Evolutionary conservation across 2,329 filamentous ascomycete genomes (phyloP).

Genomic region (Capronia americana): DNA sequence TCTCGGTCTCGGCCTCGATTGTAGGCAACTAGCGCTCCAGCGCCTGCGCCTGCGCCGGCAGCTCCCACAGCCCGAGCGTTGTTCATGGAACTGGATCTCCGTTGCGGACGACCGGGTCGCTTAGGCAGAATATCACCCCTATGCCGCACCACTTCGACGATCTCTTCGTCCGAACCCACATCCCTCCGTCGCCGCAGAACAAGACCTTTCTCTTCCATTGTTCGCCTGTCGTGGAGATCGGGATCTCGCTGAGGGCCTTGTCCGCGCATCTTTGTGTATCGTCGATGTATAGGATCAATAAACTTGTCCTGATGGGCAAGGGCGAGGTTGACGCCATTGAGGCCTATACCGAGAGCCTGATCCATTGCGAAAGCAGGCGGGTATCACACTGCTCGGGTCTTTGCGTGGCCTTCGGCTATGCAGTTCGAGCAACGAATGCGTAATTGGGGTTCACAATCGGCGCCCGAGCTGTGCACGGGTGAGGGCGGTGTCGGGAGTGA

Average conservation of each 20-base stretch:
- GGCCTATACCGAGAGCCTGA: constrained; percentile 31
- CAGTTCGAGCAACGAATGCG: not conserved
- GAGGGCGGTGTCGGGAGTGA: not conserved
- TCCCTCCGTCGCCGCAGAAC: constrained; percentile 38
- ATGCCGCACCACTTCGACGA: constrained; percentile 39
- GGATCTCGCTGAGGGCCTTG: constrained; percentile 31
- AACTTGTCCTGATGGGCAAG: constrained; percentile 38
- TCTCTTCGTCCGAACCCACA: constrained; percentile 40
- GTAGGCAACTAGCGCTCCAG: constrained; percentile 31
- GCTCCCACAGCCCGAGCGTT: constrained; percentile 24
- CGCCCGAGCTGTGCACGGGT: constrained; percentile 5
- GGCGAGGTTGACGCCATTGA: constrained; percentile 36
- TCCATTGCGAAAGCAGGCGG: constrained; percentile 29
- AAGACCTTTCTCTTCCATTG: constrained; percentile 39
- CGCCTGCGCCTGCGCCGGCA: constrained; percentile 34
- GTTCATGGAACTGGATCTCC: constrained; percentile 37
- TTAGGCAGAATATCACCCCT: constrained; percentile 36
- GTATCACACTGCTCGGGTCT: constrained; percentile 21
- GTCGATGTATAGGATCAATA: constrained; percentile 34
- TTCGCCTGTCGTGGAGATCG: constrained; percentile 30
- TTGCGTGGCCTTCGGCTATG: constrained; percentile 4
- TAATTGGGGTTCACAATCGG: constrained; percentile 1
- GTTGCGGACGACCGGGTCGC: constrained; percentile 30
- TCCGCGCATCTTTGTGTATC: constrained; percentile 36
- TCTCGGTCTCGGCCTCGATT: constrained; percentile 23